Percentiles rank a stretch among this genome's conserved stretches.
phyloP scores from a whole-genome alignment of 2,329 filamentous ascomycete species.

The Raffaelea ambrosiae region DNA sequence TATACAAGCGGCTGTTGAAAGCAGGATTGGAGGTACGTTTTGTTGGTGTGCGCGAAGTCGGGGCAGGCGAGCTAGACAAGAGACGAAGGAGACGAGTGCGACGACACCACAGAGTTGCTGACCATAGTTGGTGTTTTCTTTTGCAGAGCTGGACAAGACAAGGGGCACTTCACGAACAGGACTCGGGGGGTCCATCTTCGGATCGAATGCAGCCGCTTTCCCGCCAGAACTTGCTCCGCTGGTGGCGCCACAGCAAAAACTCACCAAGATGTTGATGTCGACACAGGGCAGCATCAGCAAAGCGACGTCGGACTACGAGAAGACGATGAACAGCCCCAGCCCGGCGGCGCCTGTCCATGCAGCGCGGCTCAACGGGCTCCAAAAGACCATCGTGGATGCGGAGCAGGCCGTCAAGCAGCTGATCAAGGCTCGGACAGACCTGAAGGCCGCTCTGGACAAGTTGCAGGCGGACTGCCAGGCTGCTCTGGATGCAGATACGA shows the following conservation, averaged over 20 bases:
- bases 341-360: constrained; percentile 87
- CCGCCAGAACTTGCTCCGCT: constrained; percentile 72
- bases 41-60: no score
- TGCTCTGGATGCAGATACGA: constrained; percentile 62
- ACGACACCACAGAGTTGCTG: no score
- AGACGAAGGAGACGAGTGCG: no score
- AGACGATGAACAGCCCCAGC: constrained; percentile 45
- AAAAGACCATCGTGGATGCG: constrained; percentile 80
- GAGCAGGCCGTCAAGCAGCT: constrained; percentile 84
- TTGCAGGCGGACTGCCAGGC: constrained; percentile 66
- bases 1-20: constrained; percentile 74
- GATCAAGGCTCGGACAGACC: constrained; percentile 71
- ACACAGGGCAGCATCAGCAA: constrained; percentile 58
- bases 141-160: constrained; percentile 53
- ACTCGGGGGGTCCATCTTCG: constrained; percentile 59
- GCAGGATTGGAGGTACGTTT: constrained; percentile 73
- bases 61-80: no score
- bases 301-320: constrained; percentile 76
- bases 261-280: constrained; percentile 63
- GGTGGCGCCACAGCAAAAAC: constrained; percentile 62
- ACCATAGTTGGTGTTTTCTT: background rate
- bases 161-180: constrained; percentile 43
- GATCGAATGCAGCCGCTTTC: constrained; percentile 38
- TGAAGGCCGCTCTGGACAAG: constrained; percentile 76
- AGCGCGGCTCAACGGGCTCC: constrained; percentile 77